These are phyloP conservation scores for Epichloe gansuensis DNA, from an alignment of 2,329 filamentous ascomycete genomes.

Conservation along the genomic window DNA sequence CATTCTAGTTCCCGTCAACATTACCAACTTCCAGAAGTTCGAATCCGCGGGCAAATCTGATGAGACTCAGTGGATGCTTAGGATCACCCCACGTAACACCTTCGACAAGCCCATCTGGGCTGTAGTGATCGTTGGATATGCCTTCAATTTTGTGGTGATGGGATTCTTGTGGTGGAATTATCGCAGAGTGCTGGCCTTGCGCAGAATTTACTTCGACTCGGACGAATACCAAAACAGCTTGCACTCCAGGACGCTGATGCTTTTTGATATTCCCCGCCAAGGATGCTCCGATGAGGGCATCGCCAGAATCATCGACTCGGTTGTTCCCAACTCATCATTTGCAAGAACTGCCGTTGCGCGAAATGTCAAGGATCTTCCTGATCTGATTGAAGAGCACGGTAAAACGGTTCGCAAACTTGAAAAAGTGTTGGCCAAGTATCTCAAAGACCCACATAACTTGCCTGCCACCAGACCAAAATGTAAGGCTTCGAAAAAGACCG, in stretches of 20 bases:
- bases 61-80: constrained; percentile 36
- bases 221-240: constrained; percentile 80
- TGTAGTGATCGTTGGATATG: constrained; percentile 45
- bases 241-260: constrained; percentile 60
- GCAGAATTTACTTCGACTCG: constrained; percentile 71
- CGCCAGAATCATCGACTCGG: constrained; percentile 65
- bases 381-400: constrained; percentile 74
- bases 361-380: constrained; percentile 82
- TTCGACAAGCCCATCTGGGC: constrained; percentile 44
- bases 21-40: constrained; percentile 29
- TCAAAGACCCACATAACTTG: constrained; percentile 74
- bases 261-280: constrained; percentile 75
- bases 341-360: constrained; percentile 74
- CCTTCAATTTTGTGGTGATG: constrained; percentile 63
- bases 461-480: constrained; percentile 68
- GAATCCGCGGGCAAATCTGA: constrained; percentile 8
- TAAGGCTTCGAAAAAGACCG: constrained; percentile 71
- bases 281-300: constrained; percentile 77
- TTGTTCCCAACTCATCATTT: constrained; percentile 66
- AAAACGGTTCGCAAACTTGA: constrained; percentile 73
- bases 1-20: constrained; percentile 73
- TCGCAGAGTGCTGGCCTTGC: constrained; percentile 54
- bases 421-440: constrained; percentile 72
- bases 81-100: constrained; percentile 47
- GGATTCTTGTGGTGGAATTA: constrained; percentile 90